Percentiles rank a stretch among this genome's conserved stretches.
Conservation (phyloP, 805 yeast genomes). For the Wickerhamiella bombiphila region DNA sequence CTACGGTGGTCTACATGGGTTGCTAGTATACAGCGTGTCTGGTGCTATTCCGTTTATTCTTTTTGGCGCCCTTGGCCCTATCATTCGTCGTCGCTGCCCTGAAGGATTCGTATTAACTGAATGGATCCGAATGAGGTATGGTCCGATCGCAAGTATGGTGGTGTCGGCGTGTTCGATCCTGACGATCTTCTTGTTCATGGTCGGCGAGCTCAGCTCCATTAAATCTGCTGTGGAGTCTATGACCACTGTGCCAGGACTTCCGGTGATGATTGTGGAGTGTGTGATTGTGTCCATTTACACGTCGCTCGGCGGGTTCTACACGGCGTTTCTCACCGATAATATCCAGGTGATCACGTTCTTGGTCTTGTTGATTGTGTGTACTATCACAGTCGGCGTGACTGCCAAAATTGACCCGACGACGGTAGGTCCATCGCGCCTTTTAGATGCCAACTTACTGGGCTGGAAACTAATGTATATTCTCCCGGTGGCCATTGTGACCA, state of each 20-base stretch:
- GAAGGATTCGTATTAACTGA: constrained; percentile 85
- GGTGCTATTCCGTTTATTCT: constrained; percentile 75
- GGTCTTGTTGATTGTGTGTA: constrained; percentile 50
- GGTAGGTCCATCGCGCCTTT: constrained; percentile 50
- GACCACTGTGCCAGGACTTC: constrained; percentile 65
- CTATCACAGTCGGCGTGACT: constrained; percentile 67
- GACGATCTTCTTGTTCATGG: constrained; percentile 76
- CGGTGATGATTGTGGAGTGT: constrained; percentile 73
- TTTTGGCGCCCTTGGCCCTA: constrained; percentile 72
- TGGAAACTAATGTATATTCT: constrained; percentile 83
- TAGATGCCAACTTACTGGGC: constrained; percentile 56
- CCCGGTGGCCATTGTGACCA: constrained; percentile 74
- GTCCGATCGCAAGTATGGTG: constrained; percentile 57
- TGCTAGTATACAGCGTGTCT: constrained; percentile 60
- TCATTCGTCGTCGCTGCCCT: constrained; percentile 65
- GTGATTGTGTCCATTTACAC: constrained; percentile 83
- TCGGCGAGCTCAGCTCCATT: constrained; percentile 72
- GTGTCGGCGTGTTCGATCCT: constrained; percentile 68
- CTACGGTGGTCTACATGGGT: constrained; percentile 73
- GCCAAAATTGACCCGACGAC: constrained; percentile 42
- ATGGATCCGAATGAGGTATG: constrained; percentile 82
- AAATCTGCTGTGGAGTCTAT: constrained; percentile 60
- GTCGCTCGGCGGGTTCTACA: constrained; percentile 74
- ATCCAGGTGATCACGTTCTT: constrained; percentile 65
- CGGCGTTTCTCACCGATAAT: constrained; percentile 77